Percentiles rank a stretch among this genome's conserved stretches.
These are phyloP conservation scores for Vitis hybrid DNA, from an alignment of 177 flowering plant species.

Conservation along the genomic window DNA sequence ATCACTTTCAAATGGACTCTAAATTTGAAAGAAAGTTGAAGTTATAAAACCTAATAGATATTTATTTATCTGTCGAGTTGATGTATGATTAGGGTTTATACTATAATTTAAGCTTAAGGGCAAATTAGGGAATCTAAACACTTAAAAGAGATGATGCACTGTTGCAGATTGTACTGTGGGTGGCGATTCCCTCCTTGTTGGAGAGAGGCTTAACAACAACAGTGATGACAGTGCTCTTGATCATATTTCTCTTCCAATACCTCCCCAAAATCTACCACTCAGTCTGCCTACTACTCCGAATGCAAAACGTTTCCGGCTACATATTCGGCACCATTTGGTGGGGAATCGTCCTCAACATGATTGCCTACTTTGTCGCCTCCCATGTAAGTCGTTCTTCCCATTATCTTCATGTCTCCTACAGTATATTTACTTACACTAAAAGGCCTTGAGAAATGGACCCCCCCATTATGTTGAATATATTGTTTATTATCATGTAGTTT, in stretches of 20 bases:
- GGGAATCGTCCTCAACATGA: conserved; percentile 90
- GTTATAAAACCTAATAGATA: too few relatives aligned
- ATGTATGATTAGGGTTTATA: too few relatives aligned
- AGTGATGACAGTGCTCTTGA: conserved; percentile 77
- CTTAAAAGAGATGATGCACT: neutral
- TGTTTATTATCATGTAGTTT: too few relatives aligned
- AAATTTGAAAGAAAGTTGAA: too few relatives aligned
- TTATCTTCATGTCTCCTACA: neutral
- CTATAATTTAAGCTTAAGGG: too few relatives aligned
- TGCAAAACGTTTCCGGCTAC: conserved; percentile 80
- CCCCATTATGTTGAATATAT: too few relatives aligned
- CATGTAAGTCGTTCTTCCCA: conserved; percentile 52
- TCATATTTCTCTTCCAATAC: conserved; percentile 75
- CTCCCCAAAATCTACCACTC: conserved; percentile 92
- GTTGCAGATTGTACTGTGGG: conserved; percentile 84
- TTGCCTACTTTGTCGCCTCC: conserved; percentile 87
- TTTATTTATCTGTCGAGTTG: too few relatives aligned
- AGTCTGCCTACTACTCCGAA: conserved; percentile 66
- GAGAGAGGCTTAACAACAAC: conserved; percentile 52
- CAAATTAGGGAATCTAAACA: too few relatives aligned
- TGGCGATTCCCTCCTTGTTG: conserved; percentile 61
- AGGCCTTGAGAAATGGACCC: too few relatives aligned
- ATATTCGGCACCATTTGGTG: conserved; percentile 94
- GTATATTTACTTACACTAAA: too few relatives aligned
- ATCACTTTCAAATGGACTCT: too few relatives aligned